Evolutionary conservation across 2,329 filamentous ascomycete species (phyloP).

Genomic region (Hypoxylon sp.): DNA sequence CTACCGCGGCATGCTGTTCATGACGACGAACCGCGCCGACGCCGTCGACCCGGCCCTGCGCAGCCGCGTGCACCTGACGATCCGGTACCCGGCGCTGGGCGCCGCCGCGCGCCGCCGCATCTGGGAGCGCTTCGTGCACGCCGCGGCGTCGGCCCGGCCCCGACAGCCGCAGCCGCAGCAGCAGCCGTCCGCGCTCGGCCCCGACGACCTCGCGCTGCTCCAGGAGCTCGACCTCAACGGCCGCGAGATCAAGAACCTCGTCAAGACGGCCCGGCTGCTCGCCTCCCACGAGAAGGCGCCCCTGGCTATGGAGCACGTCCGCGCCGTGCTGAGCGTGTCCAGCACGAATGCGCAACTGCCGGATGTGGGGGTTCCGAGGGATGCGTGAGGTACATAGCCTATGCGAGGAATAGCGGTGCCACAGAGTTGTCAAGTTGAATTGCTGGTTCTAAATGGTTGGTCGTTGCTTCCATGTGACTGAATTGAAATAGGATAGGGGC

Average conservation of each 20-base stretch:
- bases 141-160: too few relatives aligned
- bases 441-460: too few relatives aligned
- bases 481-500: too few relatives aligned
- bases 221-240: slow-evolving; percentile 39
- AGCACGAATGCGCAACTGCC: background rate
- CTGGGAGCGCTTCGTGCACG: slow-evolving; percentile 37
- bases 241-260: slow-evolving; percentile 43
- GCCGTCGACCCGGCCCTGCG: slow-evolving; percentile 40
- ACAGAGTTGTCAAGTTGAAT: too few relatives aligned
- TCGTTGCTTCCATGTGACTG: too few relatives aligned
- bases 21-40: slow-evolving; percentile 38
- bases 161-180: too few relatives aligned
- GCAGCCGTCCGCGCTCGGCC: slow-evolving; percentile 19
- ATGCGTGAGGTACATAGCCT: background rate
- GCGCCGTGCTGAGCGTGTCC: slow-evolving; percentile 19
- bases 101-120: slow-evolving; percentile 22
- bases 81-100: slow-evolving; percentile 31
- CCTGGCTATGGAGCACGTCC: slow-evolving; percentile 18
- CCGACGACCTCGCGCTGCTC: slow-evolving; percentile 32
- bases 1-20: slow-evolving; percentile 36
- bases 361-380: background rate
- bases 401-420: too few relatives aligned
- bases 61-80: slow-evolving; percentile 37
- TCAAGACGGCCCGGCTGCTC: slow-evolving; percentile 43
- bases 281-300: slow-evolving; percentile 30